Evolutionary conservation across 2,329 filamentous ascomycete genomes (phyloP).

Genomic region (Fusarium domesticum): DNA sequence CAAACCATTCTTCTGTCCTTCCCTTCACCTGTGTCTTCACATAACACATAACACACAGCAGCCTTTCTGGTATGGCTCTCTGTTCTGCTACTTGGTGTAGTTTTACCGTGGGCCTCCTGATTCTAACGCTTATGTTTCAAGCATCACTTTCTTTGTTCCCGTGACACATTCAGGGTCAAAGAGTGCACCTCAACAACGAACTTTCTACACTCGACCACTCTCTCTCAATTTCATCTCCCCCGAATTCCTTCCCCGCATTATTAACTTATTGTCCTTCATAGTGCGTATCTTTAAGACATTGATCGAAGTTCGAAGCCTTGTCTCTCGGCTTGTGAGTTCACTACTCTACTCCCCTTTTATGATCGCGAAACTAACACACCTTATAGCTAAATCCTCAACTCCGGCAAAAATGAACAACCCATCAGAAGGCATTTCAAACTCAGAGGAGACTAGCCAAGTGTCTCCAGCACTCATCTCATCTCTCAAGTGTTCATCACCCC

Average conservation of each 20-base stretch:
- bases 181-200: no score
- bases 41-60: no score
- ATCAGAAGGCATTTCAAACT: conserved; percentile 3
- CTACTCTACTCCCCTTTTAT: neutral
- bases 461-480: conserved; percentile 22
- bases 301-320: no score
- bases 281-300: no score
- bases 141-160: neutral
- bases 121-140: neutral
- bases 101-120: neutral
- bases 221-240: no score
- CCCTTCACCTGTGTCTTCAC: no score
- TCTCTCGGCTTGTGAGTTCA: conserved; percentile 6
- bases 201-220: no score
- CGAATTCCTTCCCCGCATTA: no score
- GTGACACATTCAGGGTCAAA: no score
- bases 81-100: neutral
- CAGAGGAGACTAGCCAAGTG: conserved; percentile 6
- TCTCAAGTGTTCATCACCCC: conserved; percentile 13
- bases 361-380: conserved; percentile 5
- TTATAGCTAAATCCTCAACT: conserved; percentile 3
- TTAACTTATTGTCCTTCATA: no score
- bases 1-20: no score
- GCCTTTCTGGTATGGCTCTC: no score
- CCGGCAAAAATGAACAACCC: neutral